Percentiles rank a stretch among this genome's conserved stretches.
phyloP scores from a whole-genome alignment of 352 stramenopile species.

The Pythium scleroteichum region DNA sequence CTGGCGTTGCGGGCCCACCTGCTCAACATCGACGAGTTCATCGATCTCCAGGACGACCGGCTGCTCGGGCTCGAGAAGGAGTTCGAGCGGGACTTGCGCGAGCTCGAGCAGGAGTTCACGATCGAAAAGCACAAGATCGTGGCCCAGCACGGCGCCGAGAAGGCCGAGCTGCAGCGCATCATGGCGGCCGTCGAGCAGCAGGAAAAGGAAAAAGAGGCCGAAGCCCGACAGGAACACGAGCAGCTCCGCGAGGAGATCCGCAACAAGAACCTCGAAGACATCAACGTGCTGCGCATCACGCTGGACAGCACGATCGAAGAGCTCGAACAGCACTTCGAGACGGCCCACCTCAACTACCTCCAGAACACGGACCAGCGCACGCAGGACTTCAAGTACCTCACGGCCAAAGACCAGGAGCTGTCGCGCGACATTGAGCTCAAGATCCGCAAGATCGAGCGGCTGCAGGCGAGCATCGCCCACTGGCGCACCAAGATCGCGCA shows the following conservation, averaged over 20 bases:
- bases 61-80: slow-evolving; percentile 89
- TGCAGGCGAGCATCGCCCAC: slow-evolving; percentile 87
- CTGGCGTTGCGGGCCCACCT: slow-evolving; percentile 89
- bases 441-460: slow-evolving; percentile 92
- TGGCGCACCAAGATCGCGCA: slow-evolving; percentile 93
- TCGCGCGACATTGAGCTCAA: slow-evolving; percentile 93
- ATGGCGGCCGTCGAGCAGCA: slow-evolving; percentile 86
- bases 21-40: slow-evolving; percentile 90
- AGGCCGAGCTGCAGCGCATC: slow-evolving; percentile 79
- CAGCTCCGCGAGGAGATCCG: slow-evolving; percentile 92
- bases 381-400: slow-evolving; percentile 95
- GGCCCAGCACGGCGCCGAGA: slow-evolving; percentile 66
- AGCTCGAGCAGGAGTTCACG: slow-evolving; percentile 85
- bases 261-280: slow-evolving; percentile 95
- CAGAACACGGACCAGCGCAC: slow-evolving; percentile 94
- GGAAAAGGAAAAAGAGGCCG: slow-evolving; percentile 77
- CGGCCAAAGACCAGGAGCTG: slow-evolving; percentile 90
- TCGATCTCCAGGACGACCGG: slow-evolving; percentile 90
- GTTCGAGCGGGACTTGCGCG: slow-evolving; percentile 87
- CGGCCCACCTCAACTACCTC: slow-evolving; percentile 89
- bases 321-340: slow-evolving; percentile 94
- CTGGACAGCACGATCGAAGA: slow-evolving; percentile 94
- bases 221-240: slow-evolving; percentile 82
- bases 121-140: slow-evolving; percentile 82
- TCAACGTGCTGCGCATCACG: slow-evolving; percentile 92